Evolutionary conservation across 345 rosid species (phyloP), one percentile per base, ranked within the genome.

Genomic region (Erysimum cheiranthoides): DNA sequence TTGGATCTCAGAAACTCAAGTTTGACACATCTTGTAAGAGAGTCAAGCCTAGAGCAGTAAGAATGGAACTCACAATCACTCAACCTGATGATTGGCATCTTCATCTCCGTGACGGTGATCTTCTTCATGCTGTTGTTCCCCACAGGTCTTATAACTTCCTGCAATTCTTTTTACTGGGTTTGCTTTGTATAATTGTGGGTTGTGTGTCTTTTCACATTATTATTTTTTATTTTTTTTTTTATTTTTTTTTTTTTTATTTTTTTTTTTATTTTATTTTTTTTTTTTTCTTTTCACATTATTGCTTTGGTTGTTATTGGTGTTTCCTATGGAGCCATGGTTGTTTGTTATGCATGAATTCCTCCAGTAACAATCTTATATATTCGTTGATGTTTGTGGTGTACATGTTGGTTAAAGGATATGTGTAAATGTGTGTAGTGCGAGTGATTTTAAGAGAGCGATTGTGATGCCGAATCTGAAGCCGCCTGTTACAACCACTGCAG

Each of bases 401-500:
- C 8, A 46, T 78, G 36, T 66, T 78, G 68, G 45, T 6, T 40
- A 61, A 11, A 31, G 59, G 70, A 21, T 62, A 25, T 38, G 56
- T 71, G 58, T 64, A 49, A 65, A 53, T 70, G 4, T 50, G 54
- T 78, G 50, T 79, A 89, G 97, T 82, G 91, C 91, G 69, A 82
- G 68, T 61, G 79, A 79, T 78, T 94, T 87, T 82, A 90, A 80
- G 81, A 90, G 97, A 79, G 97, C 96, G 10, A 88, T 94, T 63
- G 90, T 92, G 73, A 92, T 90, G 99, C 97, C 99, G 3, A 94
- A 94, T 85, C 78, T 94, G 87, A 92, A 85, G 72, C 96, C 95
- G 59, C 93, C 95, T n/a, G 59, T 94, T 75, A 87, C 90, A 5
- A 82, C 98, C 9, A 86, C 98, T 11, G 76, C 84, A 39, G 93